A percentile compares a stretch with the other conserved stretches of the same genome.
These are phyloP conservation scores for Alternaria gaisen DNA, from an alignment of 2,329 filamentous ascomycete species.

Conservation along the genomic window DNA sequence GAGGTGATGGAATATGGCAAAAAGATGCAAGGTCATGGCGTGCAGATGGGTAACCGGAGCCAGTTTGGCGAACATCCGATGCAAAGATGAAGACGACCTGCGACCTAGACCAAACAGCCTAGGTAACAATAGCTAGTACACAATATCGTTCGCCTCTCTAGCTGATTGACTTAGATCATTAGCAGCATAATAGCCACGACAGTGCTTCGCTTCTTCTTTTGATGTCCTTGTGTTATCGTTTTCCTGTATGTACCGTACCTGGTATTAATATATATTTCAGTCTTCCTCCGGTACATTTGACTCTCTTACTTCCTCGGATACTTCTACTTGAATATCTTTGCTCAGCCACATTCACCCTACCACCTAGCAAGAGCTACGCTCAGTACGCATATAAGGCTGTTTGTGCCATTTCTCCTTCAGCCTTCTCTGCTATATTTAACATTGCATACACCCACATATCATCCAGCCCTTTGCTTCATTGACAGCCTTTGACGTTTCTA, in stretches of 20 bases:
- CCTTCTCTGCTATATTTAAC: too few relatives aligned
- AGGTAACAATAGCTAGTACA: background rate
- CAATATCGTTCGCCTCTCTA: background rate
- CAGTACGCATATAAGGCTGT: background rate
- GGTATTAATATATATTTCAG: background rate
- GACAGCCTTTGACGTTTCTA: background rate
- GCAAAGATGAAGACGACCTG: slow-evolving; percentile 2
- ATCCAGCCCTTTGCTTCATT: background rate
- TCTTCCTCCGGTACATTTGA: background rate
- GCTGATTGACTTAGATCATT: background rate
- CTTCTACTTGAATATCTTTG: background rate
- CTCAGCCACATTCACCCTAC: background rate
- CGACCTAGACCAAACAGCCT: background rate
- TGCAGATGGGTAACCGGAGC: slow-evolving; percentile 24
- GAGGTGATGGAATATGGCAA: slow-evolving; percentile 24
- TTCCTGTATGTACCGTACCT: background rate
- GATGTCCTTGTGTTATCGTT: background rate
- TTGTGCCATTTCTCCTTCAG: too few relatives aligned
- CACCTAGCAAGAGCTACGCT: background rate
- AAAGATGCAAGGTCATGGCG: slow-evolving; percentile 22
- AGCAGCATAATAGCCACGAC: too few relatives aligned
- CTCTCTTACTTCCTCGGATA: background rate
- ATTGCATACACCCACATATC: background rate
- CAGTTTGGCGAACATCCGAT: slow-evolving; percentile 25
- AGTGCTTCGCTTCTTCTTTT: background rate